Evolutionary conservation across 2,329 filamentous ascomycete species (phyloP).

Genomic region (Chrysosporium queenslandicum): DNA sequence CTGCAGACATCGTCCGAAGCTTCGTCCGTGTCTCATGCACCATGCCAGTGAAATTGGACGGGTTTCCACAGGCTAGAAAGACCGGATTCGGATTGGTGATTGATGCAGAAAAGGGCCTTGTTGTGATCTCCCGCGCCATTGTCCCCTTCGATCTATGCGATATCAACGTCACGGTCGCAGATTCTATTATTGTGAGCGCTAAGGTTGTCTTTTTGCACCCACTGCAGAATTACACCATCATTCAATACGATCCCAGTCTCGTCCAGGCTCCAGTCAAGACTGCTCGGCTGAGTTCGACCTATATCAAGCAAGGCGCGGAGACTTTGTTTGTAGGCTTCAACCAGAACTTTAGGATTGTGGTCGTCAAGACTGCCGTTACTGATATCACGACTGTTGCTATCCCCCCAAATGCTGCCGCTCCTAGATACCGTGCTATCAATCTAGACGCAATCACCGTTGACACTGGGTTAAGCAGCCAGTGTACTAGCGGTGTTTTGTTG

Average conservation of each 20-base stretch:
- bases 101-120: constrained; percentile 88
- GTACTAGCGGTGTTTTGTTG: constrained; percentile 85
- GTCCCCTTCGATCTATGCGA: constrained; percentile 96
- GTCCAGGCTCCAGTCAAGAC: constrained; percentile 91
- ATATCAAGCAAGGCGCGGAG: constrained; percentile 83
- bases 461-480: constrained; percentile 80
- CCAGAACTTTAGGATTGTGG: constrained; percentile 83
- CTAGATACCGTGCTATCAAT: constrained; percentile 88
- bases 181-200: constrained; percentile 87
- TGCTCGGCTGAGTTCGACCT: constrained; percentile 68
- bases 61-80: constrained; percentile 90
- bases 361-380: constrained; percentile 87
- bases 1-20: constrained; percentile 86
- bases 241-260: constrained; percentile 85
- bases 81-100: constrained; percentile 96
- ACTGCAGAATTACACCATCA: constrained; percentile 89
- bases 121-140: constrained; percentile 86
- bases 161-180: constrained; percentile 89
- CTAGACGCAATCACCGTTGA: constrained; percentile 96
- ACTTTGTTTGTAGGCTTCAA: constrained; percentile 99
- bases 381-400: constrained; percentile 97
- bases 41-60: constrained; percentile 92
- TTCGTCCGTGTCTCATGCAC: constrained; percentile 89
- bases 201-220: constrained; percentile 95
- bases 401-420: constrained; percentile 82